Evolutionary conservation across 2,329 filamentous ascomycete genomes (phyloP), one percentile per base, ranked within the genome.

Genomic region (Pseudogymnoascus sp.): DNA sequence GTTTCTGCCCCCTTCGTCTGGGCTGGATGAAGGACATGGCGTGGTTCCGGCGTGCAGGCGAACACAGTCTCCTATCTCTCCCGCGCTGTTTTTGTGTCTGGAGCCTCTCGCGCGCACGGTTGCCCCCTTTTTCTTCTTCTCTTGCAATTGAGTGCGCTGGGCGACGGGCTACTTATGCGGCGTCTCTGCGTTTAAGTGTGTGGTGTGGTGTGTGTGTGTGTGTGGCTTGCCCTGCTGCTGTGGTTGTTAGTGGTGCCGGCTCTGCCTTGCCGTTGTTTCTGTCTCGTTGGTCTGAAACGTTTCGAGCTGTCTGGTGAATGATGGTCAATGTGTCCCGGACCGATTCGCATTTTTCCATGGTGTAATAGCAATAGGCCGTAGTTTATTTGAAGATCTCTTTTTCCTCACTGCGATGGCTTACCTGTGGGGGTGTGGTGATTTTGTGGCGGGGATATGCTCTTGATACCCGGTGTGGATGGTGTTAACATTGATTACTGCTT

Each of bases 341-440:
- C 25, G 47, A 53, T 69, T 66, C 67, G 69, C 68, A 71, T 72
- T 71, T 71, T 67, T 71, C 68, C 71, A 72, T 64, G 69, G 68
- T 73, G 70, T 72, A 72, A 72, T 72, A 73, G 71, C 70, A 71
- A 72, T 70, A 72, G 69, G 70, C 47, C 69, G 69, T 71, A 71
- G 70, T 72, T 70, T 70, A 71, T 70, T 62, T 69, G 70, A 68
- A 71, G 66, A 67, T 71, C 63, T 63, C 68, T 69, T 69, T 61
- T 68, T 59, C 28, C 47, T 33, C 47, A 33, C 28, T 53, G 8
- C 4, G 47, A 33, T 18, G 25, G 47, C 22, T 50, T 50, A 7
- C 14, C 14, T 50, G 41, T 47, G 22, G 14, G 14, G 22, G 22
- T 28, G 41, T 50, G 22, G 41, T 30, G 41, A 58, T n/a, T 58